Conservation (phyloP, 2,329 filamentous ascomycete species). For the Curvularia hawaiiensis region DNA sequence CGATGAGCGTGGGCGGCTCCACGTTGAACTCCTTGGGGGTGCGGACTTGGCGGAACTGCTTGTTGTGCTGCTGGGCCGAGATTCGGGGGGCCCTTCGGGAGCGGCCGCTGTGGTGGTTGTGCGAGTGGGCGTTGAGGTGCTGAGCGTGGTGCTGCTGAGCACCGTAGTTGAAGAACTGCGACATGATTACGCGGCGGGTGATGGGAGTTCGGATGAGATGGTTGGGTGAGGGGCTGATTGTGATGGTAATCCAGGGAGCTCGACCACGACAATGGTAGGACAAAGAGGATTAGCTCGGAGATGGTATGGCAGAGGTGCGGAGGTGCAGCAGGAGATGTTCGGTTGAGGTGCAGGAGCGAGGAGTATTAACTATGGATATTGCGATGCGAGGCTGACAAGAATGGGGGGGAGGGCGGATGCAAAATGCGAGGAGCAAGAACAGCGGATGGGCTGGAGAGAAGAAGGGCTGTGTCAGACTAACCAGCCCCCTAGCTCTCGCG, state of each 20-base stretch:
- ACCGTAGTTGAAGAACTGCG: slow-evolving; percentile 56
- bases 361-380: slow-evolving; percentile 30
- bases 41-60: slow-evolving; percentile 83
- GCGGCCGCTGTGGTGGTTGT: slow-evolving; percentile 83
- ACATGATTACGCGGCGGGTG: slow-evolving; percentile 46
- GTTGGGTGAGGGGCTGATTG: slow-evolving; percentile 27
- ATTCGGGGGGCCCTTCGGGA: slow-evolving; percentile 83
- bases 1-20: slow-evolving; percentile 74
- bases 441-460: slow-evolving; percentile 18
- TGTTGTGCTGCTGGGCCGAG: slow-evolving; percentile 82
- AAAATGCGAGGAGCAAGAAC: slow-evolving; percentile 23
- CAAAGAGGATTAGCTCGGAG: slow-evolving; percentile 25
- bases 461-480: slow-evolving; percentile 13
- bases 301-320: slow-evolving; percentile 10
- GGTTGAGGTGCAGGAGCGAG: slow-evolving; percentile 16
- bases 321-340: slow-evolving; percentile 18
- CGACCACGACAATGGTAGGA: slow-evolving; percentile 35
- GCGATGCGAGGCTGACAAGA: slow-evolving; percentile 32
- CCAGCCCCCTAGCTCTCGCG: no score
- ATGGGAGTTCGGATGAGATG: slow-evolving; percentile 14
- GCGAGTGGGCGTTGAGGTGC: slow-evolving; percentile 62
- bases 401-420: slow-evolving; percentile 23
- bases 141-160: slow-evolving; percentile 51
- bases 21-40: slow-evolving; percentile 80
- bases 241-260: slow-evolving; percentile 17